Evolutionary conservation across 2,329 filamentous ascomycete genomes (phyloP), one percentile per base, ranked within the genome.

Genomic region (Aspergillus sp.): DNA sequence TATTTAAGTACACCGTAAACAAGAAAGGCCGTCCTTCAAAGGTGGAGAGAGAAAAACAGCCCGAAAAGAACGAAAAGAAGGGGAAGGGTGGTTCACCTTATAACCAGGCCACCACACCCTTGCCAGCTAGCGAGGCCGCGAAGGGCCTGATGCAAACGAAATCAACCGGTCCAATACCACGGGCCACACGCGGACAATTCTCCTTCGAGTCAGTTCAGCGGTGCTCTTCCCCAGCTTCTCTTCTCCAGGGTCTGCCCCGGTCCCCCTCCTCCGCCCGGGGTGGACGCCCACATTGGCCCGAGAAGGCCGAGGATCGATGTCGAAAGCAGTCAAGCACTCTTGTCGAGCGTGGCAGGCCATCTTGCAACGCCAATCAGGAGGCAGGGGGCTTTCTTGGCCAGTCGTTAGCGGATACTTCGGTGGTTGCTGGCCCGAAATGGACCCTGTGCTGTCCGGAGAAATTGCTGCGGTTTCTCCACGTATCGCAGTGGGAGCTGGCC

Each of bases 351-450:
- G 41, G 40, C 49, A 56, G 39, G 46, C 25, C 40, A 48, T 11
- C 8, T 35, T 6, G 8, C 2, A 7, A 6, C 31, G 33, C 57
- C 57, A 59, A 59, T 56, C 31, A 48, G 15, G 12, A 3, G 14
- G 9, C 4, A 11, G n/a, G n/a, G 2, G 33, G 39, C 43, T 21
- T 47, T 37, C 52, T 52, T 59, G 52, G 52, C 52, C 17, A 7
- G 15, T 4, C 8, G 2, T 40, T 54, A 49, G 56, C 25, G 25
- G 19, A 17, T 8, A 4, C 15, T 33, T 59, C 57, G 57, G 57
- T 11, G 35, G 15, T 19, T 27, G 21, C 50, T 68, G 49, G 12
- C 58, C 66, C 67, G 65, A 68, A 54, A 15, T 6, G 6, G 33
- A 12, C 40, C 12, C 35, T 4, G 15, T 37, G n/a, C 14, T 9